Evolutionary conservation across 352 stramenopile genomes (phyloP).

Genomic region (Pythium insidiosum): DNA sequence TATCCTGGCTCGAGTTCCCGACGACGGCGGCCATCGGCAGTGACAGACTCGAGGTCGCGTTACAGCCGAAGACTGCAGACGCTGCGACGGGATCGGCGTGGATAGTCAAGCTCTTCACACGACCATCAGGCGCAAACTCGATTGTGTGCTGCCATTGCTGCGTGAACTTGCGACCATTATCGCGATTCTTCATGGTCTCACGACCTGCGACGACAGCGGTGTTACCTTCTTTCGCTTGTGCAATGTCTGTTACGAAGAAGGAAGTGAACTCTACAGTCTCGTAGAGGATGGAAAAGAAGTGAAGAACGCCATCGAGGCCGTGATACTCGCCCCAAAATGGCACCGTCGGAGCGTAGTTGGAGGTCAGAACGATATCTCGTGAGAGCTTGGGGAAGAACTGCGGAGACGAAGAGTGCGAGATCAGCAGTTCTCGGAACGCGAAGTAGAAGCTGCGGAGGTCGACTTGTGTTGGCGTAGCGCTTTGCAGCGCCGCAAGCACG

Average conservation of each 20-base stretch:
- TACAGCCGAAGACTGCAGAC: slow-evolving; percentile 83
- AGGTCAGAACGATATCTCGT: slow-evolving; percentile 76
- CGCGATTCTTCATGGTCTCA: slow-evolving; percentile 86
- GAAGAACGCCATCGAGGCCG: slow-evolving; percentile 76
- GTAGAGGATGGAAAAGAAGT: slow-evolving; percentile 88
- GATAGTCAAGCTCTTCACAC: slow-evolving; percentile 85
- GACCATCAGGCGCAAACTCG: slow-evolving; percentile 78
- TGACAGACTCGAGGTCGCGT: slow-evolving; percentile 78
- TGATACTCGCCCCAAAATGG: slow-evolving; percentile 88
- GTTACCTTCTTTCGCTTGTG: slow-evolving; percentile 73
- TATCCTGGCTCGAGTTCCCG: slow-evolving; percentile 70
- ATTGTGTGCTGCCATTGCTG: slow-evolving; percentile 89
- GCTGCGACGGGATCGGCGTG: slow-evolving; percentile 74
- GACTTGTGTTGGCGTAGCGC: slow-evolving; percentile 59
- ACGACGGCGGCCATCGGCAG: slow-evolving; percentile 78
- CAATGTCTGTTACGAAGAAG: slow-evolving; percentile 87
- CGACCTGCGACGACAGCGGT: slow-evolving; percentile 75
- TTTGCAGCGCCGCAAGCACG: slow-evolving; percentile 19
- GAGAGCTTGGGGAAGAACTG: slow-evolving; percentile 87
- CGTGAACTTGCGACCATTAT: slow-evolving; percentile 84
- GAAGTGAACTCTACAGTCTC: slow-evolving; percentile 84
- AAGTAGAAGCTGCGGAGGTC: slow-evolving; percentile 84
- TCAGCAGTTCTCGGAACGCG: slow-evolving; percentile 80
- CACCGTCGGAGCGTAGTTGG: slow-evolving; percentile 83
- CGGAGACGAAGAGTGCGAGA: slow-evolving; percentile 81